Conservation (phyloP, 352 stramenopile genomes). For the Globisporangium viniferum region DNA sequence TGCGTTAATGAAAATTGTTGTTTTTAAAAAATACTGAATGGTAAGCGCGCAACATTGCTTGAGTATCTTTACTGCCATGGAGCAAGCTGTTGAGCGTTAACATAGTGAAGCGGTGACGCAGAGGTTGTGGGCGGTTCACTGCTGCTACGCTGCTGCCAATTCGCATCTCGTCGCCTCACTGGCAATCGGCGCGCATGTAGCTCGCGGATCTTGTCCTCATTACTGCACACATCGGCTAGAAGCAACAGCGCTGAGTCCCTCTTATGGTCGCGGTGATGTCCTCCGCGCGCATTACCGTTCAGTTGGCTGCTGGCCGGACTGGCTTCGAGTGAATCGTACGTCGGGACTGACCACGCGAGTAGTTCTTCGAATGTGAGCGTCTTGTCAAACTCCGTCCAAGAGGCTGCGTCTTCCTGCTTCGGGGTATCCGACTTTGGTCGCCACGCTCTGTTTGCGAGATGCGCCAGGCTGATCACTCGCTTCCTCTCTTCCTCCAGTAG, state of each 20-base stretch:
- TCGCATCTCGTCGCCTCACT: background rate
- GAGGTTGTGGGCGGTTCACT: background rate
- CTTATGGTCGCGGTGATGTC: background rate
- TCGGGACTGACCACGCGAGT: conserved; percentile 1
- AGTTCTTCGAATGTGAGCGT: conserved; percentile 6
- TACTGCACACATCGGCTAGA: conserved; percentile 13
- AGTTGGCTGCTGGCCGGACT: too few relatives aligned
- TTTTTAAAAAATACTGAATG: background rate
- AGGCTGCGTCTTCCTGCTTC: background rate
- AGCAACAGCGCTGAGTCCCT: conserved; percentile 12
- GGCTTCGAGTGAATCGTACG: background rate
- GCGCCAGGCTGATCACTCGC: conserved; percentile 24
- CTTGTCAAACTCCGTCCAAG: background rate
- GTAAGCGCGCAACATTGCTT: background rate
- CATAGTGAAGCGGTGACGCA: background rate
- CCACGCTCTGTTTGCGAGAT: background rate
- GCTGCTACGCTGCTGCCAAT: background rate
- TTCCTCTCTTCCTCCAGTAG: conserved; percentile 26
- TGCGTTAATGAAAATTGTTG: background rate
- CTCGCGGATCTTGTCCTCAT: conserved; percentile 4
- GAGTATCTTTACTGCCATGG: background rate
- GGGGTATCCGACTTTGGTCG: background rate
- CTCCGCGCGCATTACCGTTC: background rate
- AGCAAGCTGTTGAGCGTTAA: background rate
- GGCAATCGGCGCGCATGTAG: background rate